Base-by-base conservation (phyloP, 805 yeast genomes). In the Debaryomyces castellii region DNA sequence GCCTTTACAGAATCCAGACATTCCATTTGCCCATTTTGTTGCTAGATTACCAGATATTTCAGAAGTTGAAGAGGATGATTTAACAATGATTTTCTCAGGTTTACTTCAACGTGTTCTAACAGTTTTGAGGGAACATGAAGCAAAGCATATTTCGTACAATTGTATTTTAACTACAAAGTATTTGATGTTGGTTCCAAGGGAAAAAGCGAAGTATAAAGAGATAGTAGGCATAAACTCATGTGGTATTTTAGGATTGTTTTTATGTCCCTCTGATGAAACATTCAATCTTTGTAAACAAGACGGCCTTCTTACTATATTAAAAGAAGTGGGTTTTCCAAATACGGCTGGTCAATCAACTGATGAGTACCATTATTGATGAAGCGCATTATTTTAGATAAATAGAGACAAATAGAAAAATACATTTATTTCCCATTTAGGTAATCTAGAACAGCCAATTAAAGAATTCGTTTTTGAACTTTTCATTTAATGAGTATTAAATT, bases 131-230 rank as follows among this genome's bases (percentile, higher is more conserved):
- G 85, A 84, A 48, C 55, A 66, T 42, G 71, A 64, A 5, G 56
- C 67, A 12, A 52, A 58, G n/a, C 70, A 71, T 37, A 69, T 83
- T 41, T 85, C 92, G 32, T 92, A 88, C 64, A 92, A 92, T 60
- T 81, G 91, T 28, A 67, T 89, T 37, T 80, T 92, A 77, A 89
- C 95, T 40, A 81, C 82, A 40, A 77, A 81, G 43, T 92, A 94
- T 88, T 80, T 92, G 67, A 80, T 90, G 80, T 63, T 87, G 18
- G 84, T 90, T n/a, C 98, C 99, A 14, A 78, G 97, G 57, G 71
- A 85, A 2, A 57, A 61, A 14, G 83, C 85, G 1, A 70, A 67
- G 41, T 82, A 74, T 56, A 73, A 76, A 36, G 71, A 70, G 7
- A 52, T 47, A 18, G 65, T 83, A 24, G 86, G 92, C 47, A 76